phyloP scores from a whole-genome alignment of 495 filamentous ascomycete genomes.

The Tuber aestivum region DNA sequence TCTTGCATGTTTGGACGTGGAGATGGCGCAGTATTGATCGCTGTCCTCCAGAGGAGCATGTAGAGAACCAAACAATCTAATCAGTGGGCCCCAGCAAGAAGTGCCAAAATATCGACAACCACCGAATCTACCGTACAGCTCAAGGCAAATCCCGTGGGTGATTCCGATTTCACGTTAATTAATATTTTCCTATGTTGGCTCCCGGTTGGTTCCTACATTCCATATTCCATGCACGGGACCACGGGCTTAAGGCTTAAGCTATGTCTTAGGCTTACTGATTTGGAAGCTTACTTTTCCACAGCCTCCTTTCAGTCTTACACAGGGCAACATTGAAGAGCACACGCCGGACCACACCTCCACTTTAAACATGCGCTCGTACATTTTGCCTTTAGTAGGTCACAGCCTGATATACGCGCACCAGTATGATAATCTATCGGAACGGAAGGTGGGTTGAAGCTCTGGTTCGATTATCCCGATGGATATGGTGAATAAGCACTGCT shows the following conservation, averaged over 20 bases:
- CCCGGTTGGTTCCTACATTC: not conserved
- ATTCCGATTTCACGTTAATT: not conserved
- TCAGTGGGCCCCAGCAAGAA: not conserved
- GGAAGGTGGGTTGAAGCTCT: not conserved
- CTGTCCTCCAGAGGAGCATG: not conserved
- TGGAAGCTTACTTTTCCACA: not conserved
- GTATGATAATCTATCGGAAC: not conserved
- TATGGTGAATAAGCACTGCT: not conserved
- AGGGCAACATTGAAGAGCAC: not conserved
- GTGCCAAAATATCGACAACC: not conserved
- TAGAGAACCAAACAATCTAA: not conserved
- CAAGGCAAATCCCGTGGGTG: not conserved
- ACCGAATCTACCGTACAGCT: not conserved
- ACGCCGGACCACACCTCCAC: not conserved
- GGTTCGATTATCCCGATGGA: not conserved
- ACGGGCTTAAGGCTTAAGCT: not conserved
- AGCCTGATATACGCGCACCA: not conserved
- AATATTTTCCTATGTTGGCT: not conserved
- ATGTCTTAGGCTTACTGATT: not conserved
- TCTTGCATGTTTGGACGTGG: not conserved
- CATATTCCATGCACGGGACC: not conserved
- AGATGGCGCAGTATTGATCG: not conserved
- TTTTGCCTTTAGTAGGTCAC: not conserved
- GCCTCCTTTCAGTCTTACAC: not conserved
- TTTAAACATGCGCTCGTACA: not conserved